Base-by-base conservation (phyloP, 2,329 filamentous ascomycete species). In the Sclerotinia sclerotiorum region DNA sequence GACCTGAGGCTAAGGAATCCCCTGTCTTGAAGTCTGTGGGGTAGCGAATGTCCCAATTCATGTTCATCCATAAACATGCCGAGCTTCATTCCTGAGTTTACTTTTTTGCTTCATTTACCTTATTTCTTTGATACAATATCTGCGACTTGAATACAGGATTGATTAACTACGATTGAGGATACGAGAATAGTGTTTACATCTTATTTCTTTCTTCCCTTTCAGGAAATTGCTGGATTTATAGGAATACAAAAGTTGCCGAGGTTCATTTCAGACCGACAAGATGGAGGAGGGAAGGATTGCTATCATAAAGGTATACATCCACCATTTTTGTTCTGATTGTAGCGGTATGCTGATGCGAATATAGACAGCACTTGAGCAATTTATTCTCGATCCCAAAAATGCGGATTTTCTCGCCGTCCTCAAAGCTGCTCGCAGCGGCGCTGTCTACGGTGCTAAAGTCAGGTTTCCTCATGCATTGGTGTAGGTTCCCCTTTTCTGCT, bases 401-500 rank as follows among this genome's bases (percentile, higher is more conserved):
- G 92, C 95, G 76, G 92, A 95, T 76, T 79, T 93, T 68, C 87
- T 99, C 71, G 88, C 92, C 68, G 84, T 99, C 73, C 79, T 97
- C 79, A 99, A 99, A 85, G 93, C 89, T 76, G 91, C 95, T 73
- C 93, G 95, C 81, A 99, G 98, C 88, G 95, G 95, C 79, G 89
- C 94, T 73, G 93, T 99, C 72, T 99, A 99, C 81, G 95, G 95
- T 70, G 88, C 92, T 76, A 98, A 98, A 87, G 93, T 99, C 80
- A 94, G 95, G 72, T 98, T 99, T 82, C 95, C 95, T 72, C 95
- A 99, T 82, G 95, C 95, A 70, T 86, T 99, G 74, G 95, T 99
- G 85, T 88, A 83, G 72, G 82, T n/a, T n/a, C 17, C 21, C 68
- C 51, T 32, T 48, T 39, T 58, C 51, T 29, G 51, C 24, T 48